Evolutionary conservation across 139 green algal genomes (phyloP).

Genomic region (Coccomyxa sp.): DNA sequence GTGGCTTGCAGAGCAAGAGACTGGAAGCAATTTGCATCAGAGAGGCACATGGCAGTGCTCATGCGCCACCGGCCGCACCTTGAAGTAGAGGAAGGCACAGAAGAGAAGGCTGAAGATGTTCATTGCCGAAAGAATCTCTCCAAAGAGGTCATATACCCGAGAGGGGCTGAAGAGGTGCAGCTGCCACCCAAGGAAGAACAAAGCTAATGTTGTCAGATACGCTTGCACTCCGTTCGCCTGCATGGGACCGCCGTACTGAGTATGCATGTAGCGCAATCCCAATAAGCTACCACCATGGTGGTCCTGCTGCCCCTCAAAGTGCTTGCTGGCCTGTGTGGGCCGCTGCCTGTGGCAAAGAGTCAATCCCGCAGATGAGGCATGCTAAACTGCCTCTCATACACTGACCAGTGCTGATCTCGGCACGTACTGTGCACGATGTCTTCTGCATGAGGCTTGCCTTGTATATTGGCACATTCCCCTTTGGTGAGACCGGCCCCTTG

Average conservation of each 20-base stretch:
- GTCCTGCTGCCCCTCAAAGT: not conserved
- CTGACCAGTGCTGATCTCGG: not conserved
- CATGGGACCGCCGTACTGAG: not conserved
- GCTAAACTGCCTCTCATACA: not conserved
- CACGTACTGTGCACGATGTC: not conserved
- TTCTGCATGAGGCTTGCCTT: conserved; percentile 26
- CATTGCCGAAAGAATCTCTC: conserved; percentile 55
- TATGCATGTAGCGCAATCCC: too few species aligned
- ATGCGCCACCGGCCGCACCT: too few species aligned
- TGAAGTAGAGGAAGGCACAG: conserved; percentile 59
- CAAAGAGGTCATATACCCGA: conserved; percentile 62
- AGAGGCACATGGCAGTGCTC: too few species aligned
- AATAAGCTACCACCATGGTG: too few species aligned
- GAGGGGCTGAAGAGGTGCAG: conserved; percentile 43
- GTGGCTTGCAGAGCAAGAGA: not conserved
- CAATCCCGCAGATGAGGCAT: too few species aligned
- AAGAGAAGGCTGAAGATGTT: conserved; percentile 56
- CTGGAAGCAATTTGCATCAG: too few species aligned
- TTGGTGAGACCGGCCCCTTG: conserved; percentile 51
- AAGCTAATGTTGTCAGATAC: conserved; percentile 32
- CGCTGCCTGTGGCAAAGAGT: not conserved
- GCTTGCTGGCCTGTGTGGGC: not conserved
- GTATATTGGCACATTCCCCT: conserved; percentile 65
- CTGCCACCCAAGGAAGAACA: conserved; percentile 32
- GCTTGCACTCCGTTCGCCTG: conserved; percentile 53